Evolutionary conservation across 768 basidiomycete species (phyloP), one percentile per base, ranked within the genome.

Genomic region (Mycena pura): DNA sequence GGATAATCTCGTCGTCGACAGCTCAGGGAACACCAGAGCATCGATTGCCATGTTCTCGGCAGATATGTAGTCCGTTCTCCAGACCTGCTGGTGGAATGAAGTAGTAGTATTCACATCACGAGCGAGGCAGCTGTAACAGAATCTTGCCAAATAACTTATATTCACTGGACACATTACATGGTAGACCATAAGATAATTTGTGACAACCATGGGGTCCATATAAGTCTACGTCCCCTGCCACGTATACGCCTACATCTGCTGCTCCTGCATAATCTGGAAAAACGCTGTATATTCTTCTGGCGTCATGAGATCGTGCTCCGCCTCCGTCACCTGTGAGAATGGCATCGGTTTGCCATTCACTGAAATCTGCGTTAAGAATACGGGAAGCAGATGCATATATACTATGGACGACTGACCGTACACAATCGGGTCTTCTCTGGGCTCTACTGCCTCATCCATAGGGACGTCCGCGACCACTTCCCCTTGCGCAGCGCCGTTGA

Each of bases 281-380:
- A 85, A 94, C 31, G 86, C 86, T 28, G 88, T 87, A 71, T 96
- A 96, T 74, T 97, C 95, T 56, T 96, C 95, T 2, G 92, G 89
- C 4, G 92, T 93, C 95, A 97, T 97, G 67, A 88, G 70, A 45
- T 95, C 95, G 68, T 95, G 90, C 71, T 96, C 90, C 65, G 95
- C 96, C 68, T 97, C 95, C 3, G 92, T 96, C 40, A 99, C 86
- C 63, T 89, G 81, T 4, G 88, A 91, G 68, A 92, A 90, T 7
- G 85, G 82, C 67, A 92, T 87, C 19, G 86, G 81, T 38, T 80
- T 76, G 14, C 95, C 94, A 60, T 89, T 88, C 24, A 98, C 95
- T 93, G 63, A 39, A 57, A 40, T 22, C 9, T 40, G 7, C 22
- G 28, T 60, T 22, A 57, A 63, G 7, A 66, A 57, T 34, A 15